Base-by-base conservation (phyloP, 495 filamentous ascomycete genomes). In the Tuber umbilicatum region DNA sequence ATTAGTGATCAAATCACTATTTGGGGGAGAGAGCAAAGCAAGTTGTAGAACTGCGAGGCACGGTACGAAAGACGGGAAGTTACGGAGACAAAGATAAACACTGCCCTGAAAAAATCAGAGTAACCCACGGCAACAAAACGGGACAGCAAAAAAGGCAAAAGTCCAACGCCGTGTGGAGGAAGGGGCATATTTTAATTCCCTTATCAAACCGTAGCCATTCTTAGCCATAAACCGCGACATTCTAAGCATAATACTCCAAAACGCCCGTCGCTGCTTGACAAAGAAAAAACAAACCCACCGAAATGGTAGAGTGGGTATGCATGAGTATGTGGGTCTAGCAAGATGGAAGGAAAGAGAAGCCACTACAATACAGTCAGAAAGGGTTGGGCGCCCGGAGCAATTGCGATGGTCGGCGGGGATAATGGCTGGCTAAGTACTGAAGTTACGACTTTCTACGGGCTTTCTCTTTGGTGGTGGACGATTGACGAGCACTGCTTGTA, bases 401-500 rank as follows among this genome's bases (percentile, higher is more conserved):
- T 35, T 64, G 27, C 1, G 7, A 27, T 6, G 27, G 31, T 19
- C 55, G 35, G 16, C 55, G 1, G 21, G 31, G 50, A 60, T 67
- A 68, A 42, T 67, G 68, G 23, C 27, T 40, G 68, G 31, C 67
- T 38, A 78, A 12, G 75, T 75, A 50, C 76, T 78, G 45, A 74
- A 72, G 72, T 79, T 78, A 69, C 76, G 77, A 42, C 73, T 72
- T 31, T 27, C 37, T 68, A 71, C 31, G 50, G 75, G 75, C 50
- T 76, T 73, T 68, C 81, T 74, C 67, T 71, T 78, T 27, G 70
- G 85, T 60, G 92, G 90, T 73, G 92, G 85, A 74, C 94, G 85
- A 83, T 93, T 93, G 75, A 97, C 94, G 69, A 89, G 74, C 16
- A 93, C 94, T 83, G 90, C 91, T 83, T 97, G 91, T 76, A 99